A percentile compares a stretch with the other conserved stretches of the same genome.
Conservation (phyloP, 2,329 filamentous ascomycete genomes). For the Ophiosphaerella korrae region DNA sequence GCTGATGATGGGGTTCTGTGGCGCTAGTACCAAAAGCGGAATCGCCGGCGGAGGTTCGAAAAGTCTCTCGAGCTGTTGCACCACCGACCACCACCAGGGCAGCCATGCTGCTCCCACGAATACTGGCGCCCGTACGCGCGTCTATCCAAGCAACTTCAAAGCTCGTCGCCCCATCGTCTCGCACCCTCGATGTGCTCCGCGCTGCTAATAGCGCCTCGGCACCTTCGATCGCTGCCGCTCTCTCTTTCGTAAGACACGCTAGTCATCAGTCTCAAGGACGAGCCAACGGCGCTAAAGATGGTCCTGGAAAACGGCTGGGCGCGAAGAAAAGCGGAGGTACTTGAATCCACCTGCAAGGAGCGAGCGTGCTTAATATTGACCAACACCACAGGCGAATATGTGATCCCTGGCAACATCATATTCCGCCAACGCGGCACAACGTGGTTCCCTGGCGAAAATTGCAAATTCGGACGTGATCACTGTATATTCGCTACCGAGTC, state of each 20-base stretch:
- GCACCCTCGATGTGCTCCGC: constrained; percentile 39
- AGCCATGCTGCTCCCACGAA: constrained; percentile 48
- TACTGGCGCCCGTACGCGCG: constrained; percentile 45
- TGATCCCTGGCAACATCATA: constrained; percentile 95
- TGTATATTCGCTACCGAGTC: constrained; percentile 86
- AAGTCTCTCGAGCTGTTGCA: constrained; percentile 26
- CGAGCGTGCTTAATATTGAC: neutral
- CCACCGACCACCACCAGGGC: constrained; percentile 23
- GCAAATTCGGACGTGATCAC: constrained; percentile 92
- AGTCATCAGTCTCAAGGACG: constrained; percentile 69
- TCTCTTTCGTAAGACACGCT: constrained; percentile 62
- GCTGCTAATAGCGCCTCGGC: constrained; percentile 38
- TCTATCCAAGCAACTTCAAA: constrained; percentile 27
- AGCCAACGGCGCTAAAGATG: constrained; percentile 72
- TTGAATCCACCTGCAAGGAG: neutral
- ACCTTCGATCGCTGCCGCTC: constrained; percentile 44
- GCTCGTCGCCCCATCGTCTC: constrained; percentile 30
- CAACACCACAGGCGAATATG: constrained; percentile 73
- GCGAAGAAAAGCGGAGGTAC: constrained; percentile 89
- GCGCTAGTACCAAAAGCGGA: constrained; percentile 6
- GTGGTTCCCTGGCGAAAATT: constrained; percentile 96
- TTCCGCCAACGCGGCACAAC: constrained; percentile 94
- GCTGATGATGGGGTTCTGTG: neutral
- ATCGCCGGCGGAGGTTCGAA: constrained; percentile 23
- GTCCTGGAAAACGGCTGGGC: constrained; percentile 83